These are phyloP conservation scores for Euphrasia arctica DNA, from an alignment of 305 asterid genomes.

Conservation along the genomic window DNA sequence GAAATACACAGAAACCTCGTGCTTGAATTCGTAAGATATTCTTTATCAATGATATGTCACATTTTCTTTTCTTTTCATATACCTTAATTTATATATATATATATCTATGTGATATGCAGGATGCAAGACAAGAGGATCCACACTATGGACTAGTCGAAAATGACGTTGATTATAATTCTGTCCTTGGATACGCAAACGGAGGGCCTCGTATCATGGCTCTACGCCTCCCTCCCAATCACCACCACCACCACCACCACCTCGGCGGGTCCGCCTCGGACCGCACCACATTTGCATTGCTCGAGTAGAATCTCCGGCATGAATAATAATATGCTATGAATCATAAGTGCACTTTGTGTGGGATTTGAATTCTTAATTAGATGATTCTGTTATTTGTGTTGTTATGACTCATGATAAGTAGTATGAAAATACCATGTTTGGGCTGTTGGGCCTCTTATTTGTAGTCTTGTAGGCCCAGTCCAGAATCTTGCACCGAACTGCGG, in stretches of 20 bases:
- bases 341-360: constrained; percentile 20
- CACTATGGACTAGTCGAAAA: constrained; percentile 75
- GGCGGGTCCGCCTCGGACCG: constrained; percentile 64
- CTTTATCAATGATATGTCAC: background rate
- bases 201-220: constrained; percentile 48
- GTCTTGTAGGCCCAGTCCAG: background rate
- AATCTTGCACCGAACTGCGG: background rate
- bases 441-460: background rate
- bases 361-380: background rate
- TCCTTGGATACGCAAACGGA: constrained; percentile 52
- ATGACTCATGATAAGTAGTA: background rate
- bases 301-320: constrained; percentile 26
- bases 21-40: constrained; percentile 59
- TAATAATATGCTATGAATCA: background rate
- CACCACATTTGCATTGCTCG: constrained; percentile 60
- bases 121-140: constrained; percentile 72
- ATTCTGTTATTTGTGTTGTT: background rate
- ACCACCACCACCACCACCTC: constrained; percentile 34
- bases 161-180: constrained; percentile 60
- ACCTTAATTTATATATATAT: background rate
- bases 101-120: constrained; percentile 32
- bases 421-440: background rate
- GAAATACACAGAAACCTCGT: constrained; percentile 68
- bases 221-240: constrained; percentile 50
- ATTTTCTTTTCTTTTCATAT: background rate